A percentile compares a stretch with the other conserved stretches of the same genome.
Evolutionary conservation across 441 rosid species (phyloP).

Genomic region (Brassica balearica): DNA sequence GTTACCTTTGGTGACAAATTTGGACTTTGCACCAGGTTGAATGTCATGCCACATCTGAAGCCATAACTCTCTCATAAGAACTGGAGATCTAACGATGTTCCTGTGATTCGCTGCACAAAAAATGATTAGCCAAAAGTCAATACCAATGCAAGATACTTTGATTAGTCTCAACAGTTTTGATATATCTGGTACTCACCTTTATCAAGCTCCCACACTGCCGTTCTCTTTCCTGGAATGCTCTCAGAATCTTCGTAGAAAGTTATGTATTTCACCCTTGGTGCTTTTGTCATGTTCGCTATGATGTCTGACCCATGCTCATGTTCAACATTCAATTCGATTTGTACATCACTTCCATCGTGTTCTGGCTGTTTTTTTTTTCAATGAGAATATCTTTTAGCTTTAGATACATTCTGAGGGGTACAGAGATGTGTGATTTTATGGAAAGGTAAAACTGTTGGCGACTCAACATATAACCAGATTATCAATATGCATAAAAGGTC

Average conservation of each 20-base stretch:
- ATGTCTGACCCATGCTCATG: slow-evolving; percentile 75
- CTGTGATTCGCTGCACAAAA: slow-evolving; percentile 89
- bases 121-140: neutral
- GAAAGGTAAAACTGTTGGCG: neutral
- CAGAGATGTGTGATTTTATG: neutral
- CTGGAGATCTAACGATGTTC: slow-evolving; percentile 90
- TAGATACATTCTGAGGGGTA: slow-evolving; percentile 4
- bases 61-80: slow-evolving; percentile 97
- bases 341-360: slow-evolving; percentile 95
- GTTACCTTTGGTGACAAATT: slow-evolving; percentile 90
- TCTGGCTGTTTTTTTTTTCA: slow-evolving; percentile 69
- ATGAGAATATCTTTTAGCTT: slow-evolving; percentile 3
- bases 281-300: slow-evolving; percentile 86
- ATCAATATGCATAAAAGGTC: neutral
- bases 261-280: slow-evolving; percentile 81
- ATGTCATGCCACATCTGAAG: slow-evolving; percentile 99
- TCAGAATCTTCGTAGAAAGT: slow-evolving; percentile 95
- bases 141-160: slow-evolving; percentile 16
- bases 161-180: neutral
- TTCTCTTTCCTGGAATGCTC: slow-evolving; percentile 84
- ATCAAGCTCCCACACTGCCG: slow-evolving; percentile 99
- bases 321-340: slow-evolving; percentile 77
- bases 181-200: slow-evolving; percentile 60
- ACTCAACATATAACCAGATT: slow-evolving; percentile 16
- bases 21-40: slow-evolving; percentile 64